Base-by-base conservation (phyloP, 2,329 filamentous ascomycete genomes). In the Colletotrichum sp. region DNA sequence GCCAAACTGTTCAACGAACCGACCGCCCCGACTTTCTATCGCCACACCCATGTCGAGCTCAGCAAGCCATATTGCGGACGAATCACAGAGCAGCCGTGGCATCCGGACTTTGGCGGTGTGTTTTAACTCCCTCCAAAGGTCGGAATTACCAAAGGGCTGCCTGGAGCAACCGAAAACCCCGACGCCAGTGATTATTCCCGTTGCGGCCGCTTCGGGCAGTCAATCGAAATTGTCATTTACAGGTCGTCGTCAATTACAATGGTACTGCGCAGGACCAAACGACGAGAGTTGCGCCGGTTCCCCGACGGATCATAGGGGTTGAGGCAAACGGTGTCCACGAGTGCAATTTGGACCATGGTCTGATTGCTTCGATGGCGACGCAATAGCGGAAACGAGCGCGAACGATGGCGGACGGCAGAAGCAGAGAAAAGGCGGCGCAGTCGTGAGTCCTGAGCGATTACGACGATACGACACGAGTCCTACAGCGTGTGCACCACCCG, bases 81-180 rank as follows among this genome's bases (percentile, higher is more conserved):
- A 74, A 74, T 74, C 68, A 72, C 34, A 18, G 66, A 47, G 62
- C 54, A 24, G n/a, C 21, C 21, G 21, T 63, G 55, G 71, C 33
- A 63, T 71, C 58, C 72, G 62, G 68, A 71, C 47, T 71, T 74
- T 71, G 68, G 72, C 72, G 68, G 72, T 74, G 72, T 71, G 72
- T 74, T 72, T 71, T 64, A 66, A 63, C 68, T 66, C 57, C 34
- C 57, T 34, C 15, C 16, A 36, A 31, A 34, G 36, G 61, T 63
- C 72, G 68, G 72, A 58, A 36, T 67, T 74, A 47, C 55, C 68
- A 71, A 72, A 64, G 43, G 54, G 72, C 62, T 73, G 68, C 72
- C 72, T 71, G 47, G 62, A 71, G 33, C n/a, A 43, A 70, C 33
- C 61, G 67, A 70, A 70, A 62, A 62, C 13, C 21, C 70, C 70